Evolutionary conservation across 495 filamentous ascomycete species (phyloP).

Genomic region (Penicillium desertorum): DNA sequence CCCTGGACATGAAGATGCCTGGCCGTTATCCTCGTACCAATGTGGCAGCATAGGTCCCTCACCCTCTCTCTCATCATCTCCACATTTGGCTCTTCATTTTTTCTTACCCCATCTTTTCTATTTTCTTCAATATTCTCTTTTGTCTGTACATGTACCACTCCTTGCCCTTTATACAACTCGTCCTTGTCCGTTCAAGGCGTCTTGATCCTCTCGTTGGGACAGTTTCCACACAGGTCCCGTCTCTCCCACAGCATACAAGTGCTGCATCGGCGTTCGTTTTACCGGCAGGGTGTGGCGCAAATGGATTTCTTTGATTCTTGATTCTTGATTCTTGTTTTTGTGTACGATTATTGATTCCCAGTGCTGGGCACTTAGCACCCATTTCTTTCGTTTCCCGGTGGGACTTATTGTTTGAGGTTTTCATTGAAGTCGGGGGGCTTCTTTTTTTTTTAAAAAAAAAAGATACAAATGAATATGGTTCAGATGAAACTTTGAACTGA

Average conservation of each 20-base stretch:
- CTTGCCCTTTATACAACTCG: conserved; percentile 4
- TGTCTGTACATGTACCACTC: conserved; percentile 13
- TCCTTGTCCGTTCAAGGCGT: conserved; percentile 10
- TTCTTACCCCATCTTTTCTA: neutral
- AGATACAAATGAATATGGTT: neutral
- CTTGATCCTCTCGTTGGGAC: conserved; percentile 15
- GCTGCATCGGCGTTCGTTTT: conserved; percentile 16
- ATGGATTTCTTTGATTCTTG: conserved; percentile 11
- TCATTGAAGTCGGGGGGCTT: neutral
- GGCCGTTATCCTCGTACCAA: conserved; percentile 40
- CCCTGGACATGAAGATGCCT: conserved; percentile 41
- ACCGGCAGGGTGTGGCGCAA: conserved; percentile 11
- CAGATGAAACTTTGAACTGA: neutral
- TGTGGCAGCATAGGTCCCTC: conserved; percentile 27
- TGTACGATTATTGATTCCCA: conserved; percentile 12
- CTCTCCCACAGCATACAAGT: conserved; percentile 5
- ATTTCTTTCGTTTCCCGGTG: conserved; percentile 14
- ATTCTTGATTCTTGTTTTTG: conserved; percentile 2
- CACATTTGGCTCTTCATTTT: conserved; percentile 3
- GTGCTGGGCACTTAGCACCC: conserved; percentile 1
- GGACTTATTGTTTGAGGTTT: conserved; percentile 11
- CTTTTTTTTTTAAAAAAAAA: neutral
- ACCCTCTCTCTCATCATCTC: neutral
- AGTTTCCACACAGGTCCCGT: neutral
- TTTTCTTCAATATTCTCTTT: conserved; percentile 6